phyloP scores from a whole-genome alignment of 2,329 filamentous ascomycete species.

The Cercospora sojina region DNA sequence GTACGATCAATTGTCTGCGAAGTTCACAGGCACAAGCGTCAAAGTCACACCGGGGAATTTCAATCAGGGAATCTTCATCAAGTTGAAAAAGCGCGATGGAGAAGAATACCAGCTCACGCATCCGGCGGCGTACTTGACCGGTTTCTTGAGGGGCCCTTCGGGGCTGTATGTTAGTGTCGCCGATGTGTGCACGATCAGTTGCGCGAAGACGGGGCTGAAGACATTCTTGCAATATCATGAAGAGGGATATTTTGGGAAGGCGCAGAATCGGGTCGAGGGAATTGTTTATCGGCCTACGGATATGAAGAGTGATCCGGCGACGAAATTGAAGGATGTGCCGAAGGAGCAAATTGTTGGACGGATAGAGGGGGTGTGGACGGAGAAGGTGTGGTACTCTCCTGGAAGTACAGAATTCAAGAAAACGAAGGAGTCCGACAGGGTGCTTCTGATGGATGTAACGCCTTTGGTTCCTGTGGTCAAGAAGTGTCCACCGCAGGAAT shows the following conservation, averaged over 20 bases:
- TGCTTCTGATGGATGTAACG: constrained; percentile 81
- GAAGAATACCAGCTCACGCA: constrained; percentile 96
- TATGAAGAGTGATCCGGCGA: constrained; percentile 77
- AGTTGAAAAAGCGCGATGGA: constrained; percentile 71
- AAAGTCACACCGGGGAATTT: constrained; percentile 88
- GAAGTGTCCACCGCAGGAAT: constrained; percentile 69
- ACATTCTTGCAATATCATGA: constrained; percentile 90
- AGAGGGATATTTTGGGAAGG: constrained; percentile 88
- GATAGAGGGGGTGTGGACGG: constrained; percentile 83
- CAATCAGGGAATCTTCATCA: constrained; percentile 95
- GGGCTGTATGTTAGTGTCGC: constrained; percentile 87
- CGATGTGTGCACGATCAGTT: constrained; percentile 84
- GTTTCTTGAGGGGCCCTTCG: constrained; percentile 68
- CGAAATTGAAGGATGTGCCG: constrained; percentile 78
- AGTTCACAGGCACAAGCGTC: constrained; percentile 94
- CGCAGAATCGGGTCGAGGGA: constrained; percentile 88
- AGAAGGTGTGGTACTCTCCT: constrained; percentile 62
- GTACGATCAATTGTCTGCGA: constrained; percentile 94
- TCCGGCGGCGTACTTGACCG: constrained; percentile 87
- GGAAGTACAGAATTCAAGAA: constrained; percentile 48
- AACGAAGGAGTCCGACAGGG: constrained; percentile 55
- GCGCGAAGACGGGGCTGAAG: constrained; percentile 86
- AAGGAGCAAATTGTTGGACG: constrained; percentile 79
- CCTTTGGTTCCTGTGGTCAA: constrained; percentile 80
- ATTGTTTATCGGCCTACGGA: constrained; percentile 83